Evolutionary conservation across 352 stramenopile genomes (phyloP), one percentile per base, ranked within the genome.

Genomic region (Phytophthora pini): DNA sequence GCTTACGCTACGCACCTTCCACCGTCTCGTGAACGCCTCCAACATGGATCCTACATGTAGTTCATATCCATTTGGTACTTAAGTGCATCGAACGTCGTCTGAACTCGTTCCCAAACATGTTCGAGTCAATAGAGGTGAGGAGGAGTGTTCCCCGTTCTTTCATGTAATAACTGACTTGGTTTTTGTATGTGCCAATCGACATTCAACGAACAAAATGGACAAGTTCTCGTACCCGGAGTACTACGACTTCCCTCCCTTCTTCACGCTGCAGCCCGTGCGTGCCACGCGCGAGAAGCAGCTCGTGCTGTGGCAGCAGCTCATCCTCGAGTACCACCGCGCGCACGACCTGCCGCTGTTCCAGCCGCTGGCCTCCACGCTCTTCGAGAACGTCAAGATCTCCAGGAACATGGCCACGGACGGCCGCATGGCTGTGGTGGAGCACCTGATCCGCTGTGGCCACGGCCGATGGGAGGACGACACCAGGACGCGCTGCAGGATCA

Each of bases 241-340:
- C 70, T 93, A 93, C 76, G 77, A 93, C 66, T 95, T 95, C 55
- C 87, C 87, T 27, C 87, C 87, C 15, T 95, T 95, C 64, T 95
- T 94, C 72, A 95, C 87, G 80, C 70, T 95, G 49, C 87, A 95
- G 61, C 87, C 87, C 36, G 84, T 95, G 62, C 87, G 87, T 7
- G 82, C 79, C 29, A 95, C 87, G 36, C 81, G 87, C 36, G 87
- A 95, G 76, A 95, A 95, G 74, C 87, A 95, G 68, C 77, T 95
- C 59, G 79, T 92, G 56, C 73, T 95, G 34, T 95, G 87, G 87
- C 88, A 93, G 79, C 79, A 93, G 70, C 75, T 95, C 27, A 81
- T 95, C 34, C 77, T 95, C 17, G 85, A 95, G 68, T 93, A 89
- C 68, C 87, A 95, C 64, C 86, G 84, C 58, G 77, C 80, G 54